Percentiles rank a stretch among this genome's conserved stretches.
Evolutionary conservation across 2,329 filamentous ascomycete genomes (phyloP).

Genomic region (Knufia fluminis): DNA sequence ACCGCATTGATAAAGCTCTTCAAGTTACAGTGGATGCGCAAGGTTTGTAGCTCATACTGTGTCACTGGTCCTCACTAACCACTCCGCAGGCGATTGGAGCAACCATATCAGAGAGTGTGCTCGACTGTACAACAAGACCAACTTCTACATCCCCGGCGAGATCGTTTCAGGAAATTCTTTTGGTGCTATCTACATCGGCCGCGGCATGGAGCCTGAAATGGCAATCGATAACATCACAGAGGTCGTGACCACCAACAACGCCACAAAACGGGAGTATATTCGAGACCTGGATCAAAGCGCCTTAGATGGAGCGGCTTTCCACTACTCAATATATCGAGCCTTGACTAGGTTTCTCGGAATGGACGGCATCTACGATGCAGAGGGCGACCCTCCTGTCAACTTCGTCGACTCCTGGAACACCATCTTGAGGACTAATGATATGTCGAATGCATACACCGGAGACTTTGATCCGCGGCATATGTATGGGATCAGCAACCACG

Average conservation of each 20-base stretch:
- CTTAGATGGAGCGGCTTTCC: constrained; percentile 46
- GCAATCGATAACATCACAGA: constrained; percentile 29
- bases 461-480: constrained; percentile 47
- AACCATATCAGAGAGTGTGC: constrained; percentile 43
- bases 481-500: constrained; percentile 48
- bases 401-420: constrained; percentile 38
- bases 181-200: constrained; percentile 44
- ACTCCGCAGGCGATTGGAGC: constrained; percentile 37
- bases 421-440: constrained; percentile 41
- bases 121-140: constrained; percentile 38
- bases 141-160: constrained; percentile 49
- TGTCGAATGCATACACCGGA: constrained; percentile 43
- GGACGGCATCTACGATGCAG: constrained; percentile 28
- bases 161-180: constrained; percentile 45
- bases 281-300: constrained; percentile 38
- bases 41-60: background rate
- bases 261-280: constrained; percentile 31
- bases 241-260: constrained; percentile 30
- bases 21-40: constrained; percentile 44
- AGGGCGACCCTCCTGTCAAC: constrained; percentile 25
- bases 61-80: background rate
- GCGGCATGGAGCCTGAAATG: constrained; percentile 41
- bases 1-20: constrained; percentile 46
- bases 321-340: constrained; percentile 45
- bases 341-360: constrained; percentile 43